Conservation (phyloP, 176 grass and related monocot genomes). For the Chloris gayana region DNA sequence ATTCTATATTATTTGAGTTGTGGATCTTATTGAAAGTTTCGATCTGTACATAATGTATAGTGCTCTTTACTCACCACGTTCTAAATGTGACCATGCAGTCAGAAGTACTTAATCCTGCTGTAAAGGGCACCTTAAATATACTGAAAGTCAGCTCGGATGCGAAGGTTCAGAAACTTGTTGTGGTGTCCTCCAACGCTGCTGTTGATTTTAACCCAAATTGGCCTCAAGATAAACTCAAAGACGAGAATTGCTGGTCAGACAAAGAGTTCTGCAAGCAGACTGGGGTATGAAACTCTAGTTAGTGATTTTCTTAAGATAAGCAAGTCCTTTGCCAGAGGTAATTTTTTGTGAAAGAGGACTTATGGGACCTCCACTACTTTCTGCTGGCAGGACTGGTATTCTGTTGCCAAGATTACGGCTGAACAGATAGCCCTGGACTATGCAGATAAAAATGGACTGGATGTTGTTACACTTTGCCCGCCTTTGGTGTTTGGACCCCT, state of each 20-base stretch:
- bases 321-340: not conserved
- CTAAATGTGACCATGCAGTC: slow-evolving; percentile 30
- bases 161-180: slow-evolving; percentile 50
- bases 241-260: slow-evolving; percentile 58
- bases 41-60: not conserved
- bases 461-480: slow-evolving; percentile 40
- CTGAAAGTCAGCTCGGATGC: slow-evolving; percentile 34
- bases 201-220: slow-evolving; percentile 49
- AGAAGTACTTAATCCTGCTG: slow-evolving; percentile 40
- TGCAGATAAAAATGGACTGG: slow-evolving; percentile 34
- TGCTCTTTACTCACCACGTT: slow-evolving; percentile 8
- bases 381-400: slow-evolving; percentile 45
- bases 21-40: slow-evolving; percentile 9
- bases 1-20: slow-evolving; percentile 1
- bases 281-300: slow-evolving; percentile 27
- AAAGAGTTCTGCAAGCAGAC: slow-evolving; percentile 20
- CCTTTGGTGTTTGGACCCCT: slow-evolving; percentile 35
- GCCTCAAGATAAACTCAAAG: slow-evolving; percentile 37
- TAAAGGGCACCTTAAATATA: slow-evolving; percentile 53
- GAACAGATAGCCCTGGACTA: slow-evolving; percentile 44
- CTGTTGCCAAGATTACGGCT: slow-evolving; percentile 39
- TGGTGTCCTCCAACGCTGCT: slow-evolving; percentile 47
- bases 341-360: not conserved
- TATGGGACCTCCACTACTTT: not conserved
- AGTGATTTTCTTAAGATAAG: too few relatives aligned